Evolutionary conservation across 345 rosid species (phyloP).

Genomic region (Murraya paniculata): DNA sequence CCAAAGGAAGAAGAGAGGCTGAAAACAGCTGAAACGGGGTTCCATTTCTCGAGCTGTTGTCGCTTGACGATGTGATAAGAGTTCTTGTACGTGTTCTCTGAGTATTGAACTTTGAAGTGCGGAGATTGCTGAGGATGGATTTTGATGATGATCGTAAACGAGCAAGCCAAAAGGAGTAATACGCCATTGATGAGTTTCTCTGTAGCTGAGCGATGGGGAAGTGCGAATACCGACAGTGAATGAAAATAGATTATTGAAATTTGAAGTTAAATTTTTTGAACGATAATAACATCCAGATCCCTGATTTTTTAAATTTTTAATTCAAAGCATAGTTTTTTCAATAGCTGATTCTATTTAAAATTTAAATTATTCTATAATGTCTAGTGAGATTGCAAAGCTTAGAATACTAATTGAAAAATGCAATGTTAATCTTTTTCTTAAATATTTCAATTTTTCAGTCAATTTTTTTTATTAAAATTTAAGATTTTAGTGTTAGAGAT

Average conservation of each 20-base stretch:
- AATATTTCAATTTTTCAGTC: no score
- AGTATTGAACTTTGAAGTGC: conserved; percentile 18
- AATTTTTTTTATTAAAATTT: no score
- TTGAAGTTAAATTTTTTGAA: background rate
- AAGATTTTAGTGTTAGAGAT: no score
- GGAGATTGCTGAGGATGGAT: conserved; percentile 25
- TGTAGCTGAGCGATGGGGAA: background rate
- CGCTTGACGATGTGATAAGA: conserved; percentile 8
- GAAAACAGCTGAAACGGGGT: conserved; percentile 30
- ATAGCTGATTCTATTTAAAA: no score
- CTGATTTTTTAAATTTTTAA: background rate
- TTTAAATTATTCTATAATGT: no score
- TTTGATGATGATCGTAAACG: conserved; percentile 50
- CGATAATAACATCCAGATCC: background rate
- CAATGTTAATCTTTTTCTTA: no score
- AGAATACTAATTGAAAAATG: no score
- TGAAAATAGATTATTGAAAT: background rate
- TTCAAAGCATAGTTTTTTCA: background rate
- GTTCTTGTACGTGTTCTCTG: background rate
- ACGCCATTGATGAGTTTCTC: conserved; percentile 31
- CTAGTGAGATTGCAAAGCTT: no score
- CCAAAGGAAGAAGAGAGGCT: conserved; percentile 51
- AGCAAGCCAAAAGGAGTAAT: conserved; percentile 28
- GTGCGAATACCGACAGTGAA: background rate
- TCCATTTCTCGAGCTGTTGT: background rate